Evolutionary conservation across 225 moss, liverwort and hornwort species (phyloP).

Genomic region (Pleurozium schreberi): DNA sequence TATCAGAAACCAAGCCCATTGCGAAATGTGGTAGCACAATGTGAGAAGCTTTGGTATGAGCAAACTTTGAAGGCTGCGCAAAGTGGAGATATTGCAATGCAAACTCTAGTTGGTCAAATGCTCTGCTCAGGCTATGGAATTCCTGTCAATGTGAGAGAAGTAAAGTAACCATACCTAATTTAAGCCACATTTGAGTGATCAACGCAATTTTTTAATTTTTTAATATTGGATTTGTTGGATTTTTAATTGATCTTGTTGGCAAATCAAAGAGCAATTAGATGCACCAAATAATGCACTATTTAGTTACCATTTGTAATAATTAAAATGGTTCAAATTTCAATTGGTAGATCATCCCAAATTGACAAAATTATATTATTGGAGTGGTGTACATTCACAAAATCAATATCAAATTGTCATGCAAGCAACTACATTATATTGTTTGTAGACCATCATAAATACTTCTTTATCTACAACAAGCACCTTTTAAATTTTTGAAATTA

Average conservation of each 20-base stretch:
- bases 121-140: not conserved
- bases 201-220: not conserved
- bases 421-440: not conserved
- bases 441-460: not conserved
- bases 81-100: not conserved
- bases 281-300: not conserved
- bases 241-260: not conserved
- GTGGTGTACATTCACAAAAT: not conserved
- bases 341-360: not conserved
- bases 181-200: accelerated
- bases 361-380: not conserved
- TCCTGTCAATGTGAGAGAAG: not conserved
- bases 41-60: not conserved
- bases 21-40: not conserved
- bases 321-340: no score
- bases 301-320: not conserved
- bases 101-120: not conserved
- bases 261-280: not conserved
- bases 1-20: not conserved
- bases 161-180: not conserved
- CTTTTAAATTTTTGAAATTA: not conserved
- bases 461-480: not conserved
- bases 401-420: not conserved
- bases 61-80: not conserved
- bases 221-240: not conserved